These are phyloP conservation scores for Yamadazyma tumulicola DNA, from an alignment of 805 yeast species.

Conservation along the genomic window DNA sequence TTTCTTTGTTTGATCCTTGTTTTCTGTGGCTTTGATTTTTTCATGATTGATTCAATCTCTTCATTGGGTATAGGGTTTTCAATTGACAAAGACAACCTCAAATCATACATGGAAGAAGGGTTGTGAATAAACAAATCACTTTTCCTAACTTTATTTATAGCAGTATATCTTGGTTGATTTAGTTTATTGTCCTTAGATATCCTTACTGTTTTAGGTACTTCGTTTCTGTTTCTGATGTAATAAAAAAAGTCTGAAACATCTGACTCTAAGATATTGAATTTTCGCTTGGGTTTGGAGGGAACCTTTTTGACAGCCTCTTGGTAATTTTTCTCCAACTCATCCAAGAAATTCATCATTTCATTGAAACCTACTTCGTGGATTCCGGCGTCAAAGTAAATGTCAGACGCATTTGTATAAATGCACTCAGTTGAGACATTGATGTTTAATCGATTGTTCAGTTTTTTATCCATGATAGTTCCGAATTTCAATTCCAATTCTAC, in stretches of 20 bases:
- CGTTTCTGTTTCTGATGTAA: conserved; percentile 59
- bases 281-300: conserved; percentile 35
- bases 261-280: conserved; percentile 58
- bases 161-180: conserved; percentile 65
- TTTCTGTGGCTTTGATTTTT: conserved; percentile 49
- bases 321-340: conserved; percentile 48
- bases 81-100: conserved; percentile 68
- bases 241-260: conserved; percentile 63
- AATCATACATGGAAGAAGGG: conserved; percentile 76
- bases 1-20: conserved; percentile 70
- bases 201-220: conserved; percentile 61
- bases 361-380: conserved; percentile 60
- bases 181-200: conserved; percentile 58
- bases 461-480: conserved; percentile 66
- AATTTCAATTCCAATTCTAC: conserved; percentile 74
- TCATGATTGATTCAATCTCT: conserved; percentile 48
- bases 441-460: conserved; percentile 56
- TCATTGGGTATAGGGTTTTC: conserved; percentile 71
- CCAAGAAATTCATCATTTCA: conserved; percentile 52
- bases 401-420: conserved; percentile 52
- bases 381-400: conserved; percentile 60
- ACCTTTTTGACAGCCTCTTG: conserved; percentile 37
- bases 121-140: conserved; percentile 67
- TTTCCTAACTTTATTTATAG: conserved; percentile 71
- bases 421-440: conserved; percentile 70